phyloP scores from a whole-genome alignment of 2,329 filamentous ascomycete species.

The Colletotrichum truncatum region DNA sequence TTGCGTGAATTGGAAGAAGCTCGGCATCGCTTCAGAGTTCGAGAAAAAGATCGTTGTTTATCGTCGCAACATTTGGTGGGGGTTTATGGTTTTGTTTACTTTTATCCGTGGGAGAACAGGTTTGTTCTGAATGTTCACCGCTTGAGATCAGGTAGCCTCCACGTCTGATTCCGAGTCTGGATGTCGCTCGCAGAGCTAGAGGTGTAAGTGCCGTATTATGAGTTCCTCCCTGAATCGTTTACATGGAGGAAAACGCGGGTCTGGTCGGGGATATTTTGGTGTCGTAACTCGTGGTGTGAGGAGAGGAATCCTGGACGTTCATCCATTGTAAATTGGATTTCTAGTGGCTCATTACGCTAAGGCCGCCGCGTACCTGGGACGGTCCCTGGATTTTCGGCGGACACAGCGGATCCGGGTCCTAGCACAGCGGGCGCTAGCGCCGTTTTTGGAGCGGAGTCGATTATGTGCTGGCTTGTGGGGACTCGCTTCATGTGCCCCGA shows the following conservation, averaged over 20 bases:
- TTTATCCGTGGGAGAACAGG: neutral
- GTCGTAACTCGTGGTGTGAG: constrained; percentile 8
- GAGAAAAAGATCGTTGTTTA: constrained; percentile 18
- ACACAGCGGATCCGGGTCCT: constrained; percentile 16
- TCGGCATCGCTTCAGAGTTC: constrained; percentile 57
- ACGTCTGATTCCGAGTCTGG: too few species aligned
- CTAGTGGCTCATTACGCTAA: constrained; percentile 18
- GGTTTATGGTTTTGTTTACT: constrained; percentile 28
- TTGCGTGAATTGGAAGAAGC: constrained; percentile 74
- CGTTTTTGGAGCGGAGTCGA: constrained; percentile 10
- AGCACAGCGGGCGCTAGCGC: constrained; percentile 9
- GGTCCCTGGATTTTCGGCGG: constrained; percentile 25
- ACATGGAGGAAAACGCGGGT: constrained; percentile 3
- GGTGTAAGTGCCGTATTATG: neutral
- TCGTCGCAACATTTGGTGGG: constrained; percentile 19
- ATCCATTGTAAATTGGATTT: constrained; percentile 21
- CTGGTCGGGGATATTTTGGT: constrained; percentile 10
- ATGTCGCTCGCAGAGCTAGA: neutral
- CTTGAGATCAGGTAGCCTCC: neutral
- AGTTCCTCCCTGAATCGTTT: neutral
- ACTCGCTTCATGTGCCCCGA: neutral
- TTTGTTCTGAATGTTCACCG: neutral
- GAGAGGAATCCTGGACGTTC: constrained; percentile 17
- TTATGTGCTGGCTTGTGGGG: constrained; percentile 23
- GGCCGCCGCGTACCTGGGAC: constrained; percentile 18